Percentiles rank a stretch among this genome's conserved stretches.
Evolutionary conservation across 176 grass and related monocot genomes (phyloP).

Genomic region (Oryza australiensis): DNA sequence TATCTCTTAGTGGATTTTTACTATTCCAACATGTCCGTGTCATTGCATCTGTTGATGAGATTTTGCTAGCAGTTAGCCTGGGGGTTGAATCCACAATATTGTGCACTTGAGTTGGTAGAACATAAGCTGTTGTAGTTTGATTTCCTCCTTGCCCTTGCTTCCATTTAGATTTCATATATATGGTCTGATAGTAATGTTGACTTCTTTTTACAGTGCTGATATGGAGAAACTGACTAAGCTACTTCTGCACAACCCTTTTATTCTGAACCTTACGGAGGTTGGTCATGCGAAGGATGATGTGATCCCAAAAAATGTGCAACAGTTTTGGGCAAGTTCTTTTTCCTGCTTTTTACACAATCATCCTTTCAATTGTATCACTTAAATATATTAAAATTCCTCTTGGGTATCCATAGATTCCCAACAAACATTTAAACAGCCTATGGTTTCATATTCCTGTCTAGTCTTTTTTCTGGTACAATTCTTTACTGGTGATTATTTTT

Average conservation of each 20-base stretch:
- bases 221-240: constrained; percentile 90
- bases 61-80: background rate
- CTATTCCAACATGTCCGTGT: constrained; percentile 6
- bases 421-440: background rate
- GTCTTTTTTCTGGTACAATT: background rate
- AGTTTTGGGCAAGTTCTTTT: constrained; percentile 69
- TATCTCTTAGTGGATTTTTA: background rate
- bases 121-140: constrained; percentile 15
- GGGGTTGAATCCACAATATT: constrained; percentile 2
- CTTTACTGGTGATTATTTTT: constrained; percentile 22
- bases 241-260: constrained; percentile 87
- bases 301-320: constrained; percentile 81
- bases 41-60: constrained; percentile 10
- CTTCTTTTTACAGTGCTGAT: constrained; percentile 57
- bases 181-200: constrained; percentile 21
- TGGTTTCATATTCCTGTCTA: constrained; percentile 15
- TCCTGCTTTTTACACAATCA: background rate
- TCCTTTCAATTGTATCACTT: constrained; percentile 21
- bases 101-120: background rate
- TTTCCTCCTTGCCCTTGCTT: constrained; percentile 3
- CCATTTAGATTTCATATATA: constrained; percentile 23
- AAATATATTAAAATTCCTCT: background rate
- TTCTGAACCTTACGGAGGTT: constrained; percentile 82
- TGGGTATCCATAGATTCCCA: background rate
- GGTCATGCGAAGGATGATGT: constrained; percentile 66